These are phyloP conservation scores for Samsoniella hepiali DNA, from an alignment of 2,329 filamentous ascomycete species.

Conservation along the genomic window DNA sequence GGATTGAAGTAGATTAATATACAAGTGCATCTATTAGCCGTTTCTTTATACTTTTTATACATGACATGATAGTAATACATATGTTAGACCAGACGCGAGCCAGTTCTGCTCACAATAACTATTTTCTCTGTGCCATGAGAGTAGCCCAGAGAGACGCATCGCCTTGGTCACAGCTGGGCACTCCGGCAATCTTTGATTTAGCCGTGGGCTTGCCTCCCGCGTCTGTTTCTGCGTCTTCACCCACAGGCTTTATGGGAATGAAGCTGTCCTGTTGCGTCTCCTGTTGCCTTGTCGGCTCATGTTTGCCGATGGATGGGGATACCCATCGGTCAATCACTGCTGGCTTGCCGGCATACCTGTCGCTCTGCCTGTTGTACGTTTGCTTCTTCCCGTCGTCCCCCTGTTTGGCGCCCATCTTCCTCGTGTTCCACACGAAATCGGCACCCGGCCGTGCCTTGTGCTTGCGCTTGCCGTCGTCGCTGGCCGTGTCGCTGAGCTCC, in stretches of 20 bases:
- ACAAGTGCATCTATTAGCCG: constrained; percentile 17
- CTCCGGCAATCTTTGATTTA: background rate
- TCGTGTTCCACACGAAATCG: constrained; percentile 35
- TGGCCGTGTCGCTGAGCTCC: constrained; percentile 1
- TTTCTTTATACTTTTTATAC: constrained; percentile 7
- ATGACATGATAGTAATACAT: constrained; percentile 9
- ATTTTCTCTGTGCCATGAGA: background rate
- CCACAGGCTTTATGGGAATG: constrained; percentile 1
- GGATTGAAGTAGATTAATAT: constrained; percentile 15
- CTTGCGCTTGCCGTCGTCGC: background rate
- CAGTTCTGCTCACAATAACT: background rate
- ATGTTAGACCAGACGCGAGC: background rate
- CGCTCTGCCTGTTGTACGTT: background rate
- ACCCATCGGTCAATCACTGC: constrained; percentile 14
- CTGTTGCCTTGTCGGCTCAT: background rate
- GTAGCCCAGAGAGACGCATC: constrained; percentile 6
- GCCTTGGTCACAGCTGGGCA: background rate
- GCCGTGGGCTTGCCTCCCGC: background rate
- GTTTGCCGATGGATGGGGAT: background rate
- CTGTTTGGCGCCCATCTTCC: background rate
- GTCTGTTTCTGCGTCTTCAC: background rate
- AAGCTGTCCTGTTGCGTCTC: background rate
- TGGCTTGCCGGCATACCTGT: background rate
- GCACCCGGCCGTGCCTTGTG: constrained; percentile 20
- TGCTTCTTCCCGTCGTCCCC: background rate